Conservation (phyloP, 2,329 filamentous ascomycete species). For the Didymellaceae sp. region DNA sequence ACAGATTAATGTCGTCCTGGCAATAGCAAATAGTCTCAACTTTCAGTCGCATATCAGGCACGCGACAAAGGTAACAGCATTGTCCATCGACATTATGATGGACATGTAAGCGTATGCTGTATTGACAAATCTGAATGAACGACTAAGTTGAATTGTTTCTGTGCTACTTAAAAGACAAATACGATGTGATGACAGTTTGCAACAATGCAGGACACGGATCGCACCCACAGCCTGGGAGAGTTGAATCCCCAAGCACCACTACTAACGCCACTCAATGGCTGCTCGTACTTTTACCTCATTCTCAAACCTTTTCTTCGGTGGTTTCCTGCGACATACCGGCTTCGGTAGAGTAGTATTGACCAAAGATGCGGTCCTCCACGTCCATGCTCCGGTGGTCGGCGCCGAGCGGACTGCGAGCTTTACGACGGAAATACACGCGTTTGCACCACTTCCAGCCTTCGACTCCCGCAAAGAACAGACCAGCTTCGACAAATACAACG, state of each 20-base stretch:
- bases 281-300: no score
- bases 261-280: not conserved
- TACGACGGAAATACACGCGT: slow-evolving; percentile 52
- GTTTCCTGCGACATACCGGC: slow-evolving; percentile 1
- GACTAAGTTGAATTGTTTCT: not conserved
- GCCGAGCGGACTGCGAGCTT: slow-evolving; percentile 4
- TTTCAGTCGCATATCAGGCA: no score
- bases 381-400: slow-evolving; percentile 7
- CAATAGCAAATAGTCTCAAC: no score
- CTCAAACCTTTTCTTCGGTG: slow-evolving; percentile 7
- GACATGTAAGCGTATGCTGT: no score
- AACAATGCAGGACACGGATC: not conserved
- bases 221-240: not conserved
- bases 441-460: slow-evolving; percentile 74
- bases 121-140: no score
- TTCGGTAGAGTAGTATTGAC: slow-evolving; percentile 11
- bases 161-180: not conserved
- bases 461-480: slow-evolving; percentile 68
- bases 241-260: slow-evolving; percentile 7
- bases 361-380: slow-evolving; percentile 14
- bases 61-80: no score
- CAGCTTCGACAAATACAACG: slow-evolving; percentile 66
- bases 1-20: no score
- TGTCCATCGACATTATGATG: no score
- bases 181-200: not conserved